phyloP scores from a whole-genome alignment of 2,329 filamentous ascomycete genomes.

The Penicillium verrucosum region DNA sequence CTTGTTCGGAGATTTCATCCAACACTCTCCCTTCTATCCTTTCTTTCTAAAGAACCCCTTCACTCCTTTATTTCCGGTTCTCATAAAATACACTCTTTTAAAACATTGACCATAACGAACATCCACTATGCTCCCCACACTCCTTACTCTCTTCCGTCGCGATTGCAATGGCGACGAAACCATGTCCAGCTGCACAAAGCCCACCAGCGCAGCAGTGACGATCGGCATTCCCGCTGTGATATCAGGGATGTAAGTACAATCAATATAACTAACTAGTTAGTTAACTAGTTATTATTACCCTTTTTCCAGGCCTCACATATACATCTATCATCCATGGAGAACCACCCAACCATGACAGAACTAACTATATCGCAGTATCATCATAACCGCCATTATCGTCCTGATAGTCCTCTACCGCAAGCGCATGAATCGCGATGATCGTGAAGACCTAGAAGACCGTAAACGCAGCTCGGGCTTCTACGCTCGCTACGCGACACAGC shows the following conservation, averaged over 20 bases:
- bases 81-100: neutral
- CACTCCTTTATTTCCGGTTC: neutral
- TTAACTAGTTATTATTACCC: too few species aligned
- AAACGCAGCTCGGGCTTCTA: constrained; percentile 1
- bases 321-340: too few species aligned
- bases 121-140: neutral
- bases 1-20: neutral
- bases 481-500: neutral
- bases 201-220: constrained; percentile 7
- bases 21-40: neutral
- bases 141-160: constrained; percentile 4
- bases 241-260: constrained; percentile 2
- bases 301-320: too few species aligned
- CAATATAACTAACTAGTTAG: too few species aligned
- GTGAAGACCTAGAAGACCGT: constrained; percentile 5
- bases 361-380: neutral
- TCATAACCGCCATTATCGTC: neutral
- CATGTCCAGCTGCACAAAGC: constrained; percentile 7
- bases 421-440: neutral
- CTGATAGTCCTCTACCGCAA: constrained; percentile 4
- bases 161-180: constrained; percentile 8
- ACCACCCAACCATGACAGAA: neutral
- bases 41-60: neutral
- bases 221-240: constrained; percentile 7
- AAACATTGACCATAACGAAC: neutral